Percentiles rank a stretch among this genome's conserved stretches.
These are phyloP conservation scores for Hebeloma cylindrosporum DNA, from an alignment of 768 basidiomycete species.

Conservation along the genomic window DNA sequence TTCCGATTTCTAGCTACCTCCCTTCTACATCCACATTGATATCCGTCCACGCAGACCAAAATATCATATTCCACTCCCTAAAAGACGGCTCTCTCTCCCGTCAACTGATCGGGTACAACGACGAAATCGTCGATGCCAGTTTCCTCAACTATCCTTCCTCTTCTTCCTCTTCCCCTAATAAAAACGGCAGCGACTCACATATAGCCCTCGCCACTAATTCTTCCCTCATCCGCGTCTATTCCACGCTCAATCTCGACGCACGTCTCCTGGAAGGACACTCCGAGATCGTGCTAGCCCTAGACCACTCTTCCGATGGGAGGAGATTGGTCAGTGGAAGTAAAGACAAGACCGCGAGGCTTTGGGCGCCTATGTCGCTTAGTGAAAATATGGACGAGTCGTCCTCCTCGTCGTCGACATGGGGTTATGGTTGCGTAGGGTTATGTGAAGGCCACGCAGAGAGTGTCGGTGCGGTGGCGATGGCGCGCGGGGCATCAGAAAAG, in stretches of 20 bases:
- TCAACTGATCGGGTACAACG: constrained; percentile 95
- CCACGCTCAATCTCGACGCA: constrained; percentile 72
- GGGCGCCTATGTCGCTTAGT: constrained; percentile 48
- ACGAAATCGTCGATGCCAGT: constrained; percentile 90
- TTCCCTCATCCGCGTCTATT: constrained; percentile 89
- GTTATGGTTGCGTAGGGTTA: constrained; percentile 77
- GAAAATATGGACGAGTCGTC: too few relatives aligned
- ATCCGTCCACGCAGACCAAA: constrained; percentile 94
- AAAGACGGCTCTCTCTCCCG: constrained; percentile 60
- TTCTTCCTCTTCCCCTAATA: constrained; percentile 17
- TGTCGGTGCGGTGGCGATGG: constrained; percentile 85
- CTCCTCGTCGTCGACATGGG: constrained; percentile 33
- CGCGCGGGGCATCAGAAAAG: constrained; percentile 49
- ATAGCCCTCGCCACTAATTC: constrained; percentile 98
- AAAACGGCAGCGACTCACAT: constrained; percentile 66
- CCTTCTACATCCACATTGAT: constrained; percentile 63
- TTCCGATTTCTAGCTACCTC: constrained; percentile 57
- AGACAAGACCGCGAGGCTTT: constrained; percentile 84
- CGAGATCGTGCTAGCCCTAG: constrained; percentile 89
- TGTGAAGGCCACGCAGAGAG: constrained; percentile 96
- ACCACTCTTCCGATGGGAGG: constrained; percentile 61
- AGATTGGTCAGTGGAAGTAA: constrained; percentile 91
- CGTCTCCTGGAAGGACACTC: constrained; percentile 85
- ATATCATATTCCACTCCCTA: constrained; percentile 89
- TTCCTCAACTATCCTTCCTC: constrained; percentile 56